These are phyloP conservation scores for Trametes villosa DNA, from an alignment of 768 basidiomycete species.

Conservation along the genomic window DNA sequence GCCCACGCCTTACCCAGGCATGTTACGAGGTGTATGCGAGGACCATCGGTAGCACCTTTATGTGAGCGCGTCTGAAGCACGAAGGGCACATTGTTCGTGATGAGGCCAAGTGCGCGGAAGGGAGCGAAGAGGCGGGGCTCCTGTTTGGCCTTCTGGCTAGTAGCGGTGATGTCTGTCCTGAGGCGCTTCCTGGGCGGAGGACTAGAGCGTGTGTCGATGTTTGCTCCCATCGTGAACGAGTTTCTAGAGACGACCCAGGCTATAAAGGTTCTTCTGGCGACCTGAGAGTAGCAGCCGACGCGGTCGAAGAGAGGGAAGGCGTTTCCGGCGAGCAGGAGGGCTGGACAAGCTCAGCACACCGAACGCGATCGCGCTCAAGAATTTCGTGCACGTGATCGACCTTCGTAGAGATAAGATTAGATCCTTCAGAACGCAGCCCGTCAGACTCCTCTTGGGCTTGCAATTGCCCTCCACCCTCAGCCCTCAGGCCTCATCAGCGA, in stretches of 20 bases:
- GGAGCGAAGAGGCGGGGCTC: slow-evolving; percentile 76
- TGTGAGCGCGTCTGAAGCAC: slow-evolving; percentile 82
- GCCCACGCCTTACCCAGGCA: slow-evolving; percentile 92
- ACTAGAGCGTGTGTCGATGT: slow-evolving; percentile 20
- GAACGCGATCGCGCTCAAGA: slow-evolving; percentile 6
- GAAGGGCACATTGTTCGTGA: slow-evolving; percentile 91
- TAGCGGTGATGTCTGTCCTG: slow-evolving; percentile 39
- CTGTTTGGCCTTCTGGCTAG: background rate
- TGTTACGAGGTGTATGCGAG: slow-evolving; percentile 81
- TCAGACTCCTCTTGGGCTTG: no score
- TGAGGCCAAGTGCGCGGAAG: slow-evolving; percentile 92
- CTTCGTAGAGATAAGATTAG: background rate
- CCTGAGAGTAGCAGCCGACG: background rate
- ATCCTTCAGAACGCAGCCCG: no score
- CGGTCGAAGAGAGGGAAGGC: background rate
- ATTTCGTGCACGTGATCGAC: slow-evolving; percentile 1
- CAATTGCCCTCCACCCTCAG: no score
- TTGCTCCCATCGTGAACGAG: slow-evolving; percentile 6
- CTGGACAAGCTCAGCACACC: background rate
- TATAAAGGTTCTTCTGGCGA: no score
- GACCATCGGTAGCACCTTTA: slow-evolving; percentile 85
- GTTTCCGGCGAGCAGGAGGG: background rate
- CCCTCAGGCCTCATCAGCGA: no score
- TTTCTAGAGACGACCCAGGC: background rate
- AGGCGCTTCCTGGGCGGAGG: slow-evolving; percentile 58